phyloP scores from a whole-genome alignment of 2,329 filamentous ascomycete species.

The Hirsutella rhossiliensis region DNA sequence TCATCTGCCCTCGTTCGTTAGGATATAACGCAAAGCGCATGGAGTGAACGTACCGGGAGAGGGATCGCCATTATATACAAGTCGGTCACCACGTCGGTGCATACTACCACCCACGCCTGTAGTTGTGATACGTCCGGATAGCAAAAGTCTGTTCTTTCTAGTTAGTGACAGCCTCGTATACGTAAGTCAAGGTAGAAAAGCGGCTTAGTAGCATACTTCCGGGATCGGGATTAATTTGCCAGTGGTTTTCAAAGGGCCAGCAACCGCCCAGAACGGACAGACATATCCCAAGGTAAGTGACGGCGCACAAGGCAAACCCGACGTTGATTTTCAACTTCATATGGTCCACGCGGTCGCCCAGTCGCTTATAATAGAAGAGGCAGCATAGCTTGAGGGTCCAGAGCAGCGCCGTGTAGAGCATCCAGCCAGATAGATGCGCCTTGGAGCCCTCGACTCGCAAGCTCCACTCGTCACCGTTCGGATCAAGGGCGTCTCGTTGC shows the following conservation, averaged over 20 bases:
- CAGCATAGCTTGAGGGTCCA: conserved; percentile 44
- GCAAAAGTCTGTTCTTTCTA: conserved; percentile 23
- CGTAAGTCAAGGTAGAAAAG: too few relatives aligned
- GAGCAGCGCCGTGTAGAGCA: conserved; percentile 36
- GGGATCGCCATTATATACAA: conserved; percentile 45
- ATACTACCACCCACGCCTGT: conserved; percentile 36
- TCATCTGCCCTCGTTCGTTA: conserved; percentile 17
- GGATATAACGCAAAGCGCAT: background rate
- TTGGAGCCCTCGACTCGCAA: conserved; percentile 30
- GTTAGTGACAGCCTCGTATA: background rate
- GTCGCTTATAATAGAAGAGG: conserved; percentile 40
- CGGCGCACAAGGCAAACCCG: conserved; percentile 33
- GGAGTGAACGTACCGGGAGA: conserved; percentile 20
- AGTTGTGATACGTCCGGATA: conserved; percentile 35
- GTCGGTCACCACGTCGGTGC: conserved; percentile 41
- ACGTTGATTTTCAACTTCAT: conserved; percentile 23
- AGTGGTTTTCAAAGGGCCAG: conserved; percentile 37
- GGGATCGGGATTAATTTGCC: conserved; percentile 47
- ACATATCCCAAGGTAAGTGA: conserved; percentile 36
- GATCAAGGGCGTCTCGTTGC: background rate
- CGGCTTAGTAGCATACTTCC: conserved; percentile 39
- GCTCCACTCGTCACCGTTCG: background rate
- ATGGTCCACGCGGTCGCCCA: conserved; percentile 27
- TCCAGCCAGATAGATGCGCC: conserved; percentile 41
- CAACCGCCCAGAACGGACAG: conserved; percentile 38